Conservation (phyloP, 2,329 filamentous ascomycete genomes). For the Knoxdaviesia proteae region DNA sequence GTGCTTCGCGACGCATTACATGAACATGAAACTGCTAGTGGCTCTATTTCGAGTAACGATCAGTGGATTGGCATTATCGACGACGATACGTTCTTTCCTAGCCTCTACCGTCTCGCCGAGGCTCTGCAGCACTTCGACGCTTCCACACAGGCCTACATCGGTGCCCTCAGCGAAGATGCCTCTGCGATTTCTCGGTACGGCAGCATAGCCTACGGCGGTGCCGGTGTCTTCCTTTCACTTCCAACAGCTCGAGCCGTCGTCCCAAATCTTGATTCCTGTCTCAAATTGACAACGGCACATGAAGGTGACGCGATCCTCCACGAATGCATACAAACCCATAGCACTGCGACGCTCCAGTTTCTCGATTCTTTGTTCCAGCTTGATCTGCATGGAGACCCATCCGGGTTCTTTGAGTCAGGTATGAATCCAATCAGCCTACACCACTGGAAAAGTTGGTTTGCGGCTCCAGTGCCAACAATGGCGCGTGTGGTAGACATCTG, state of each 20-base stretch:
- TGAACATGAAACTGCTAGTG: constrained; percentile 16
- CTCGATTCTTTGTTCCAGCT: constrained; percentile 35
- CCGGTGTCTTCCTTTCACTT: constrained; percentile 34
- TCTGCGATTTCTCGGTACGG: constrained; percentile 29
- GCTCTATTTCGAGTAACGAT: too few relatives aligned
- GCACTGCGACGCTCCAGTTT: constrained; percentile 29
- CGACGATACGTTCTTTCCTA: constrained; percentile 43
- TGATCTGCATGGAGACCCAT: constrained; percentile 30
- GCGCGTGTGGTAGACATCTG: constrained; percentile 27
- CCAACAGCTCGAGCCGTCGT: constrained; percentile 27
- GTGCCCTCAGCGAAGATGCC: constrained; percentile 35
- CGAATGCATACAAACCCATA: constrained; percentile 34
- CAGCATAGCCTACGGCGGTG: constrained; percentile 39
- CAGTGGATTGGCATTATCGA: constrained; percentile 37
- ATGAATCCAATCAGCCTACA: constrained; percentile 33
- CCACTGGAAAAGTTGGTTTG: constrained; percentile 43
- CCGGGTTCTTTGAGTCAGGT: constrained; percentile 39
- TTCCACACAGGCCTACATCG: constrained; percentile 28
- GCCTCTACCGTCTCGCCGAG: constrained; percentile 26
- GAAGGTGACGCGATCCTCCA: constrained; percentile 35
- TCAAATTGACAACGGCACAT: constrained; percentile 8
- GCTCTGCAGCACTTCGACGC: constrained; percentile 26
- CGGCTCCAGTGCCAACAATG: constrained; percentile 26
- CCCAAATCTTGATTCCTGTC: constrained; percentile 25
- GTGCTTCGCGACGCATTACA: constrained; percentile 25